Conservation (phyloP, 2,329 filamentous ascomycete species). For the Cordyceps fumosorosea region DNA sequence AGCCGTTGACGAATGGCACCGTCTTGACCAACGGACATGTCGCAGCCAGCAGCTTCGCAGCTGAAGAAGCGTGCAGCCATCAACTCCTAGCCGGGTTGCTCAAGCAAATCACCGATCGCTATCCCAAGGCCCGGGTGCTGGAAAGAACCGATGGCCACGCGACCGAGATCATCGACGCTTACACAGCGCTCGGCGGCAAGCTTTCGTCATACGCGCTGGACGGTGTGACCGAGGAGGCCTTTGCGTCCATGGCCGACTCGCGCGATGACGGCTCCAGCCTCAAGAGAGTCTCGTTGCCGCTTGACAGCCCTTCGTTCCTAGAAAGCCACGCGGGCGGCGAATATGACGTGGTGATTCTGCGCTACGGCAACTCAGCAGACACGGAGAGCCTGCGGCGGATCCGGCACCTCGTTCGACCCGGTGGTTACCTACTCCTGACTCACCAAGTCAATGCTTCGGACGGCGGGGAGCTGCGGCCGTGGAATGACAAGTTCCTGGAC, state of each 20-base stretch:
- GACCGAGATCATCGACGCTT: not conserved
- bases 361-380: not conserved
- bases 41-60: not conserved
- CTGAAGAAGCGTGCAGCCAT: not conserved
- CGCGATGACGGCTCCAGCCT: not conserved
- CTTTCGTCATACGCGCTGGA: not conserved
- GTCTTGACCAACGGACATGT: not conserved
- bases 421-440: not conserved
- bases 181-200: not conserved
- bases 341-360: not conserved
- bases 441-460: not conserved
- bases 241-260: not conserved
- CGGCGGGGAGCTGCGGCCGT: not conserved
- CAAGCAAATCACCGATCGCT: constrained; percentile 10
- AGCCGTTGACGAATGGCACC: not conserved
- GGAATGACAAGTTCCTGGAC: not conserved
- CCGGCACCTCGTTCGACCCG: not conserved
- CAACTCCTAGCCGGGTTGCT: not conserved
- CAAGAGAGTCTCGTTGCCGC: not conserved
- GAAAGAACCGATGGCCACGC: not conserved
- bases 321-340: not conserved
- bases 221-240: not conserved
- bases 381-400: not conserved
- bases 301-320: not conserved
- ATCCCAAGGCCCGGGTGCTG: not conserved